phyloP scores from a whole-genome alignment of 208 protist genomes.

The Zelonia costaricensis region DNA sequence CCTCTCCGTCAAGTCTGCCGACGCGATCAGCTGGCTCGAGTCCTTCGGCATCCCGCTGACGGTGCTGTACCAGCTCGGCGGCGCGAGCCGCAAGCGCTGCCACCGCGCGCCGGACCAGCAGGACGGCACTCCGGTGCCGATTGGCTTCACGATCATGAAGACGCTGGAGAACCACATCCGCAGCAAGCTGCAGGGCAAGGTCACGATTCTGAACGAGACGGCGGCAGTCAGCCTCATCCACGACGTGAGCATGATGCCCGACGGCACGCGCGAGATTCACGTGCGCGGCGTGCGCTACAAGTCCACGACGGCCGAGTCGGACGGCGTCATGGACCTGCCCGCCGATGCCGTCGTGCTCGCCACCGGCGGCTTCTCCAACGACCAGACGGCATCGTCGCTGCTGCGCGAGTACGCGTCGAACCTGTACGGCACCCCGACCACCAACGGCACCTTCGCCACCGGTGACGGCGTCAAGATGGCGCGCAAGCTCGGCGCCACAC shows the following conservation, averaged over 20 bases:
- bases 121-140: slow-evolving; percentile 67
- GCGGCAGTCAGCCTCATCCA: slow-evolving; percentile 41
- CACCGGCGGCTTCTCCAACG: slow-evolving; percentile 88
- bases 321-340: slow-evolving; percentile 32
- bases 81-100: slow-evolving; percentile 83
- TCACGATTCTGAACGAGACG: slow-evolving; percentile 58
- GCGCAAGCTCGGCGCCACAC: slow-evolving; percentile 50
- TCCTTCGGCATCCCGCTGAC: slow-evolving; percentile 71
- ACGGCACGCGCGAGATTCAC: slow-evolving; percentile 41
- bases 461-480: slow-evolving; percentile 83
- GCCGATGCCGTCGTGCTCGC: slow-evolving; percentile 85
- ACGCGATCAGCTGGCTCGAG: slow-evolving; percentile 68
- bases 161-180: slow-evolving; percentile 69
- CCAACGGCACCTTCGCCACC: slow-evolving; percentile 89
- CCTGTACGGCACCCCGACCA: slow-evolving; percentile 79
- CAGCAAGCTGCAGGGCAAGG: slow-evolving; percentile 31
- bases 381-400: slow-evolving; percentile 55
- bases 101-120: slow-evolving; percentile 73
- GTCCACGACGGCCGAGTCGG: slow-evolving; percentile 17
- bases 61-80: slow-evolving; percentile 88
- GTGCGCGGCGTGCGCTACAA: slow-evolving; percentile 61
- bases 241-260: slow-evolving; percentile 29
- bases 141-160: slow-evolving; percentile 85
- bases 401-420: slow-evolving; percentile 80
- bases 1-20: slow-evolving; percentile 53